phyloP scores from a whole-genome alignment of 164 flowering plant species.

The Vitis rotundifolia region DNA sequence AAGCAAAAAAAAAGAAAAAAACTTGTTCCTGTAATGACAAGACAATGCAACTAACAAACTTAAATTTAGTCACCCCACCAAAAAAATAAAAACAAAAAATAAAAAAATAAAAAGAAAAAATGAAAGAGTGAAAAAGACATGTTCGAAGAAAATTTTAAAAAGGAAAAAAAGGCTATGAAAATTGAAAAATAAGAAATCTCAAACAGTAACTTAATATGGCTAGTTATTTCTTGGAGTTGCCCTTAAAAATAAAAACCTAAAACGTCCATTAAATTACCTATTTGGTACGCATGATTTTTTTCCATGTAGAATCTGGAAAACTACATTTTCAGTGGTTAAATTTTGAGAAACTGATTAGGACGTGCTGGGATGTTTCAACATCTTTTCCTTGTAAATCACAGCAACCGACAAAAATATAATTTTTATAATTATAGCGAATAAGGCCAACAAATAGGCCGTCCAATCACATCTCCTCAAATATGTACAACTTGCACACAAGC shows the following conservation, averaged over 20 bases:
- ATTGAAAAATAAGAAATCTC: no score
- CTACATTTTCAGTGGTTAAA: background rate
- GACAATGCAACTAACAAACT: conserved; percentile 21
- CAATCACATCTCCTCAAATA: no score
- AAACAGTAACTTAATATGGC: no score
- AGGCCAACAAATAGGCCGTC: no score
- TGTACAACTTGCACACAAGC: no score
- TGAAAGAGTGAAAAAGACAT: background rate
- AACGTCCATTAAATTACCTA: background rate
- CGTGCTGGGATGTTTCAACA: conserved; percentile 8
- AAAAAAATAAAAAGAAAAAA: no score
- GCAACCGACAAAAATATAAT: conserved; percentile 17
- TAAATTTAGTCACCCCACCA: background rate
- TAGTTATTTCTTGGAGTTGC: no score
- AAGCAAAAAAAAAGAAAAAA: background rate
- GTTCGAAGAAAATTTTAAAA: background rate
- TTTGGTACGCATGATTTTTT: background rate
- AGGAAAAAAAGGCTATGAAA: background rate
- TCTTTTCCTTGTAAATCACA: background rate
- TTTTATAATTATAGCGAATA: background rate
- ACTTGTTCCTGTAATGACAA: conserved; percentile 7
- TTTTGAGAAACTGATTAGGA: conserved; percentile 5
- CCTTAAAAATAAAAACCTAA: no score
- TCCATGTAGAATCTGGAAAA: background rate
- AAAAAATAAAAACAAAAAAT: no score